phyloP scores from a whole-genome alignment of 2,329 filamentous ascomycete genomes.

The Penicillium sp. region DNA sequence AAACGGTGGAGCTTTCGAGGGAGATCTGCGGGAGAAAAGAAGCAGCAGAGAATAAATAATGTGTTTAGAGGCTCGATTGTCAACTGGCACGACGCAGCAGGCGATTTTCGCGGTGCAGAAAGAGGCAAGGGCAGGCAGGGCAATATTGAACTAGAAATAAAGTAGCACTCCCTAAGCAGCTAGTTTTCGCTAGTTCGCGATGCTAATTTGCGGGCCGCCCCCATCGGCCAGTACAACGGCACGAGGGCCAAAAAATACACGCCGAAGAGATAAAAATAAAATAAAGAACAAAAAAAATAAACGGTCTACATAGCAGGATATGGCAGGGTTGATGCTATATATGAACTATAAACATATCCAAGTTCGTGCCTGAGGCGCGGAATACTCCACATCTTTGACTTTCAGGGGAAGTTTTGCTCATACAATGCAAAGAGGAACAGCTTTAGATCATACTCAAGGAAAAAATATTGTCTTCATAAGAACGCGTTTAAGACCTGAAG shows the following conservation, averaged over 20 bases:
- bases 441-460: too few species aligned
- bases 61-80: not conserved
- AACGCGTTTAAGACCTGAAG: not conserved
- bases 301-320: too few species aligned
- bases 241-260: not conserved
- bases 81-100: not conserved
- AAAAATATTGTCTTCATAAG: not conserved
- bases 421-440: not conserved
- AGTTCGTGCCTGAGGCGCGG: too few species aligned
- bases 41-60: not conserved
- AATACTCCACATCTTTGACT: too few species aligned
- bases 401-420: too few species aligned
- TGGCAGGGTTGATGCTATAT: too few species aligned
- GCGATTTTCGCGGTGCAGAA: not conserved
- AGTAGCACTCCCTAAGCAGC: not conserved
- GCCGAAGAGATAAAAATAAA: not conserved
- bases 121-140: constrained; percentile 1
- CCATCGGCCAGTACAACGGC: not conserved
- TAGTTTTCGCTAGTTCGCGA: not conserved
- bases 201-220: not conserved
- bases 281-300: not conserved
- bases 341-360: too few species aligned
- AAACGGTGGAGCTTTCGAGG: constrained; percentile 2
- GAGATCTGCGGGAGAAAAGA: not conserved
- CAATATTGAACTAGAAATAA: not conserved